These are phyloP conservation scores for Myrica gale DNA, from an alignment of 306 rosid species.

Conservation along the genomic window DNA sequence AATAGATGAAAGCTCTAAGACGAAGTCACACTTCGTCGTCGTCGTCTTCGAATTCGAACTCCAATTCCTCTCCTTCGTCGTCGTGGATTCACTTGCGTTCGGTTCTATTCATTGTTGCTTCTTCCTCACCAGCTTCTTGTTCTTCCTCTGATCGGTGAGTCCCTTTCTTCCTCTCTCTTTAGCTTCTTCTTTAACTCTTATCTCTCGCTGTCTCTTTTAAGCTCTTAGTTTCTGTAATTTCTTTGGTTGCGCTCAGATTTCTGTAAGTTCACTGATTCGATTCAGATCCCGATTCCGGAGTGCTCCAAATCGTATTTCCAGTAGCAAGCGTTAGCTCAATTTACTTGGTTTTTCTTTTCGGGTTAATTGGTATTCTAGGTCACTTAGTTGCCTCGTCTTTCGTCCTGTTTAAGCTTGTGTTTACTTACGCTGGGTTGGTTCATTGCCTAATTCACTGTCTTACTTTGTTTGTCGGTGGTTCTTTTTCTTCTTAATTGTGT, in stretches of 20 bases:
- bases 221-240: constrained; percentile 24
- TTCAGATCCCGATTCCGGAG: constrained; percentile 55
- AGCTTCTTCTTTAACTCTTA: constrained; percentile 42
- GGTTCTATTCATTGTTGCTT: constrained; percentile 88
- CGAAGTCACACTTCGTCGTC: constrained; percentile 81
- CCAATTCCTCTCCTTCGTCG: constrained; percentile 73
- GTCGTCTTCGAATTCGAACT: constrained; percentile 63
- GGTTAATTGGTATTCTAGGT: constrained; percentile 30
- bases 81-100: constrained; percentile 99
- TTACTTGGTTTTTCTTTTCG: background rate
- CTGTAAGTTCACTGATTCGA: constrained; percentile 38
- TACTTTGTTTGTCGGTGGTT: background rate
- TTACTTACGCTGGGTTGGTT: background rate
- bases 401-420: constrained; percentile 17
- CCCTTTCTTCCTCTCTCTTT: constrained; percentile 32
- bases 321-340: constrained; percentile 48
- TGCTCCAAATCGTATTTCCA: constrained; percentile 34
- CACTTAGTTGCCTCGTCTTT: constrained; percentile 29
- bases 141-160: constrained; percentile 99
- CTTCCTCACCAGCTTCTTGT: constrained; percentile 98
- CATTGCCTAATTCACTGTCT: background rate
- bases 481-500: no score
- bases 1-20: constrained; percentile 91
- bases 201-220: background rate
- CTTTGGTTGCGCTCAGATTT: constrained; percentile 33